Evolutionary conservation across 1,139 yeast species (phyloP).

Genomic region (Blastobotrys apis): DNA sequence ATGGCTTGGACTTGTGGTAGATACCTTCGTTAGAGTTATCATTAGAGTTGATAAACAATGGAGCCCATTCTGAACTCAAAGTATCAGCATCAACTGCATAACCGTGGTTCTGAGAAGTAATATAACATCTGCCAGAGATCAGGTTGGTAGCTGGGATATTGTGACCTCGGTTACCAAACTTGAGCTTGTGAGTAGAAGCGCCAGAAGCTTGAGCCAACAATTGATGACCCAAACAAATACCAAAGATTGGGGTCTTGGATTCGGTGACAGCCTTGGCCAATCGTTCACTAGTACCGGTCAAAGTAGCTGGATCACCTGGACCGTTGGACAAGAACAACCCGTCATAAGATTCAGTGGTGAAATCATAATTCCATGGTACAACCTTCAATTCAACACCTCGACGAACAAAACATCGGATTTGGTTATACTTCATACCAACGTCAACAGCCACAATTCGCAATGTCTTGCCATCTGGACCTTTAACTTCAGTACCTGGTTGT

Average conservation of each 20-base stretch:
- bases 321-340: constrained; percentile 97
- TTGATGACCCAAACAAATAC: constrained; percentile 99
- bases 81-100: constrained; percentile 87
- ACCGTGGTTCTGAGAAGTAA: constrained; percentile 99
- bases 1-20: constrained; percentile 81
- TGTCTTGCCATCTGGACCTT: constrained; percentile 67
- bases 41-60: constrained; percentile 90
- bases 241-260: constrained; percentile 66
- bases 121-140: constrained; percentile 93
- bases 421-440: constrained; percentile 98
- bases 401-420: constrained; percentile 91
- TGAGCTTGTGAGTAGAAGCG: constrained; percentile 84
- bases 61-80: constrained; percentile 77
- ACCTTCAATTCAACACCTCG: constrained; percentile 96
- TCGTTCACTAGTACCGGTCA: constrained; percentile 60
- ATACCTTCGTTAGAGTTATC: constrained; percentile 99
- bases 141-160: constrained; percentile 96
- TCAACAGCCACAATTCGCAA: constrained; percentile 86
- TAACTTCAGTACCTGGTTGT: constrained; percentile 45
- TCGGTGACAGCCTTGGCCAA: constrained; percentile 54
- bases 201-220: constrained; percentile 94
- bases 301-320: constrained; percentile 97
- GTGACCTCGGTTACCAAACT: constrained; percentile 99
- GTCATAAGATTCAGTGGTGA: constrained; percentile 68
- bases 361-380: constrained; percentile 94